Evolutionary conservation across 768 basidiomycete species (phyloP), one percentile per base, ranked within the genome.

Genomic region (Coprinellus aureogranulatus): DNA sequence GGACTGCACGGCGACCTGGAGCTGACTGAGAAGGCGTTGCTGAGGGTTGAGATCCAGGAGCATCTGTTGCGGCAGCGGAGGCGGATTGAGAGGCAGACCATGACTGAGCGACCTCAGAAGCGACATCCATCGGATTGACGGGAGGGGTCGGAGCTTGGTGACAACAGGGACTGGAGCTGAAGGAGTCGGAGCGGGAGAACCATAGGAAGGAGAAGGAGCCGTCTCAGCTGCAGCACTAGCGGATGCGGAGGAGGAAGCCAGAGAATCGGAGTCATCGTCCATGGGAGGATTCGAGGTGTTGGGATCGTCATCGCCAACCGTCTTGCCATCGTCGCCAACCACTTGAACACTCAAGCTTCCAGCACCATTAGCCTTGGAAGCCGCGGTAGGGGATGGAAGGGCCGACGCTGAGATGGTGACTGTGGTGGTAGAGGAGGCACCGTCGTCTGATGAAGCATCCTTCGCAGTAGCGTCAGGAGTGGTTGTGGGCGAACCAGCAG

Each of bases 381-480:
- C 11, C 27, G 54, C 10, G 20, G 44, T 37, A 31, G 14, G 28
- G 22, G 47, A 39, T 27, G 28, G 56, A 10, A 46, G 4, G 14
- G 55, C n/a, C n/a, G 51, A 45, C 11, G 50, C 14, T 30, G 57
- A 34, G 34, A 53, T 52, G n/a, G 57, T 58, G 22, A 53, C 31
- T 6, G 57, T 58, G 9, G 49, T 50, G 4, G 49, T 50, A 3
- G 49, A 50, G 22, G 50, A 52, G 30, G 50, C 50, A 5, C n/a
- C 50, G 9, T 37, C 20, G 34, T 52, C 50, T 12, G 6, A 12
- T 27, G 65, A 58, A 10, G 65, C 11, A 28, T 64, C 53, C 12
- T 61, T 28, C 6, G 64, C 44, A n/a, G 62, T 28, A 10, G 62
- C 60, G 23, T 58, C 58, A 5, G 31, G n/a, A 8, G 50, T 22